Evolutionary conservation across 2,329 filamentous ascomycete genomes (phyloP).

Genomic region (Penicillium sp.): DNA sequence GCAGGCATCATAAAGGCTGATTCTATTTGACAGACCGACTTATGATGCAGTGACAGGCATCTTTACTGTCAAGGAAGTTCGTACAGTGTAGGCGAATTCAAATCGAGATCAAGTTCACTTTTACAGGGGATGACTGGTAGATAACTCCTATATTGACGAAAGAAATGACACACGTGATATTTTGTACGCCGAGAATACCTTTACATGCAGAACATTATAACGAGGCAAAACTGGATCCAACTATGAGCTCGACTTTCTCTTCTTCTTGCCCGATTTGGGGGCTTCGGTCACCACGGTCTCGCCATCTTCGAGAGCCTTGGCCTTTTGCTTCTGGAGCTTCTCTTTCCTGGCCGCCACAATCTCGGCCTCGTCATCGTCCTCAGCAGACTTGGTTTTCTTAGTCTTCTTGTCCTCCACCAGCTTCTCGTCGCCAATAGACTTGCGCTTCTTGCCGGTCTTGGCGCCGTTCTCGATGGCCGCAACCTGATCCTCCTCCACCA

Average conservation of each 20-base stretch:
- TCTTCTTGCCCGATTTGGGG: constrained; percentile 37
- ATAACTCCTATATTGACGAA: constrained; percentile 9
- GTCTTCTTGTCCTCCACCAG: constrained; percentile 39
- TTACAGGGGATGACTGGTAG: background rate
- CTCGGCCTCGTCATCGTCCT: constrained; percentile 40
- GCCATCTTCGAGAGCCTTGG: constrained; percentile 48
- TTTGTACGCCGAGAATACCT: constrained; percentile 36
- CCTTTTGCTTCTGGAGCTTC: constrained; percentile 54
- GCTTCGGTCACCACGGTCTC: constrained; percentile 28
- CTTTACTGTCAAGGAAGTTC: background rate
- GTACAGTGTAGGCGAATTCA: background rate
- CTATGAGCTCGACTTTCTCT: constrained; percentile 43
- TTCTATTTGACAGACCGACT: background rate
- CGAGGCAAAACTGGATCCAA: constrained; percentile 22
- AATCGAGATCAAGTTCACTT: background rate
- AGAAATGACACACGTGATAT: constrained; percentile 34
- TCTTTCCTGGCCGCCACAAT: constrained; percentile 45
- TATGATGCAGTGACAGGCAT: background rate
- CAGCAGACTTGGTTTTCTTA: constrained; percentile 43
- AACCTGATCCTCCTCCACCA: constrained; percentile 56
- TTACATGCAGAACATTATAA: constrained; percentile 35
- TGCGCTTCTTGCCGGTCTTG: constrained; percentile 59
- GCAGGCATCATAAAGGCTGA: constrained; percentile 22
- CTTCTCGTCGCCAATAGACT: constrained; percentile 38
- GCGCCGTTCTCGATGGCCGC: constrained; percentile 36